Base-by-base conservation (phyloP, 805 yeast species). In the Lipomyces yamadae region DNA sequence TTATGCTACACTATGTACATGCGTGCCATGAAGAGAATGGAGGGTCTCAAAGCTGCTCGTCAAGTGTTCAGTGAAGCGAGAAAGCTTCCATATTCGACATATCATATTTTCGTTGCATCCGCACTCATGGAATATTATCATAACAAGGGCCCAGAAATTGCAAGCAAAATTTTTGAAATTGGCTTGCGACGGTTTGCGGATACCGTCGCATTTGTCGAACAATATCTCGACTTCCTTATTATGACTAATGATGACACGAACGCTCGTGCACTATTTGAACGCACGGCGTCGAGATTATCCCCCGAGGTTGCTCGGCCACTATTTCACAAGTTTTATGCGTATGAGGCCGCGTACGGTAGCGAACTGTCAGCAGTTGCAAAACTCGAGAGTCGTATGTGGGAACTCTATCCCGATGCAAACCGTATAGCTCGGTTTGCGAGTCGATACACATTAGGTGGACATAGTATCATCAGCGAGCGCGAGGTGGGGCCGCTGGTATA, bases 221-320 rank as follows among this genome's bases (percentile, higher is more conserved):
- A 84, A 59, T 94, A 94, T 76, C 79, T 94, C 72, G 85, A 88
- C 67, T 93, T 89, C 74, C 79, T 95, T 70, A 83, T 92, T 29
- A 79, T 83, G 67, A 81, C 84, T 34, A 89, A 88, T 74, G 90
- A 88, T 72, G 93, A 87, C 78, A 79, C 89, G 74, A 83, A 90
- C 73, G 90, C 92, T 18, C 88, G 94, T 72, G 90, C 92, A 7
- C 81, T 92, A 48, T 89, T 94, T 75, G 98, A 95, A 76, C 83
- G 89, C 2, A 86, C 92, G 0, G 81, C 89, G 8, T 85, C 88
- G 8, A 86, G 84, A 56, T 78, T 86, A 66, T 81, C 79, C 52
- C 76, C 78, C 0, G 78, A 76, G n/a, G 76, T 74, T 18, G 75
- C 75, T 1, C 79, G 82, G 62, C 79, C 78, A 52, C 79, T 89